phyloP scores from a whole-genome alignment of 805 yeast species.

The Metschnikowia reukaufii region DNA sequence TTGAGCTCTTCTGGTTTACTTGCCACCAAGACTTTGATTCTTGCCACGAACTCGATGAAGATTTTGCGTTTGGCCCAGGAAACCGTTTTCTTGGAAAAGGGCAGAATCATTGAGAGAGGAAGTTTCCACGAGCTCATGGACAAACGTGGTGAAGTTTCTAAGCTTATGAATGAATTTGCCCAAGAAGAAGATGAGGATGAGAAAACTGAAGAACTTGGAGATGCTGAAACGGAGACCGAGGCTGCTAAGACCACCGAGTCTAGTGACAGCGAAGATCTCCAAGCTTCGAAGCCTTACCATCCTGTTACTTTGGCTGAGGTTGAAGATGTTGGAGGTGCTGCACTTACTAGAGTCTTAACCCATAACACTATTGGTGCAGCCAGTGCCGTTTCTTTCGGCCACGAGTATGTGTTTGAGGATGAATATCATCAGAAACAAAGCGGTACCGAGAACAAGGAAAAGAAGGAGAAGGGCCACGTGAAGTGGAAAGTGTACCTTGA shows the following conservation, averaged over 20 bases:
- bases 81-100: slow-evolving; percentile 57
- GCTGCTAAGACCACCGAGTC: slow-evolving; percentile 10
- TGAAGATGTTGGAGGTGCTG: slow-evolving; percentile 16
- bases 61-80: slow-evolving; percentile 58
- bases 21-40: slow-evolving; percentile 50
- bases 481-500: slow-evolving; percentile 30
- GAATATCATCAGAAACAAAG: slow-evolving; percentile 23
- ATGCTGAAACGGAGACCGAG: slow-evolving; percentile 1
- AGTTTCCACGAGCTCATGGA: slow-evolving; percentile 49
- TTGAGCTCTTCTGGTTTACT: slow-evolving; percentile 49
- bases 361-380: slow-evolving; percentile 24
- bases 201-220: slow-evolving; percentile 9
- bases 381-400: slow-evolving; percentile 36
- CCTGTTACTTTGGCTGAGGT: slow-evolving; percentile 24
- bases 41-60: slow-evolving; percentile 58
- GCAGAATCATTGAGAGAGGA: slow-evolving; percentile 58
- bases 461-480: slow-evolving; percentile 27
- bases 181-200: slow-evolving; percentile 18
- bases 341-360: slow-evolving; percentile 19
- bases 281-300: slow-evolving; percentile 10
- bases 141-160: slow-evolving; percentile 33
- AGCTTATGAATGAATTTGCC: slow-evolving; percentile 34
- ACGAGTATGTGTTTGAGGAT: slow-evolving; percentile 31
- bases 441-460: slow-evolving; percentile 16
- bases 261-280: slow-evolving; percentile 7